A percentile compares a stretch with the other conserved stretches of the same genome.
Evolutionary conservation across 805 yeast species (phyloP).

Genomic region (Lachancea lanzarotensis): DNA sequence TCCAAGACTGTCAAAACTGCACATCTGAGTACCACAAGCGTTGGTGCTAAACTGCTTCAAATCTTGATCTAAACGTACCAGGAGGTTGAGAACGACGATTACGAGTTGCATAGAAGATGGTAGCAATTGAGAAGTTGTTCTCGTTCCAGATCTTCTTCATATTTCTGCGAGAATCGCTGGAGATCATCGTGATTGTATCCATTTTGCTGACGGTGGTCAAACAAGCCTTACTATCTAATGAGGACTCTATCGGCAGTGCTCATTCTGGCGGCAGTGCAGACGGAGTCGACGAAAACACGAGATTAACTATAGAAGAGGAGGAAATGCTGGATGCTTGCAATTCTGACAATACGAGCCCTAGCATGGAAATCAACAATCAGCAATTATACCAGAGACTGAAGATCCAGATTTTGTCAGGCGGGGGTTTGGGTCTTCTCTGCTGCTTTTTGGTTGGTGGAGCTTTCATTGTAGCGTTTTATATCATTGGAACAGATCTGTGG

Average conservation of each 20-base stretch:
- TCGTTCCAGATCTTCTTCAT: conserved; percentile 71
- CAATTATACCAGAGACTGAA: conserved; percentile 41
- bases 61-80: no score
- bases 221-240: conserved; percentile 44
- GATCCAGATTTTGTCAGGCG: conserved; percentile 79
- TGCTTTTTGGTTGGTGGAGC: conserved; percentile 69
- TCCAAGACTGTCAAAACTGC: background rate
- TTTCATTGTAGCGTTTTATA: conserved; percentile 63
- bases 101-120: conserved; percentile 12
- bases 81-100: background rate
- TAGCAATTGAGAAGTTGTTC: conserved; percentile 42
- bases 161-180: conserved; percentile 65
- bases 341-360: conserved; percentile 11
- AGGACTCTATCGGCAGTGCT: conserved; percentile 19
- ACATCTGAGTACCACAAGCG: no score
- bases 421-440: conserved; percentile 57
- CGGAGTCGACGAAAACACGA: background rate
- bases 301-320: conserved; percentile 21
- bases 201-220: conserved; percentile 65
- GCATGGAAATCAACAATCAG: conserved; percentile 16
- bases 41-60: no score
- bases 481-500: conserved; percentile 82
- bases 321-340: conserved; percentile 17
- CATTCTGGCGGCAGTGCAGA: background rate
- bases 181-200: conserved; percentile 69